Base-by-base conservation (phyloP, 2,329 filamentous ascomycete species). In the Apiospora saccharicola region DNA sequence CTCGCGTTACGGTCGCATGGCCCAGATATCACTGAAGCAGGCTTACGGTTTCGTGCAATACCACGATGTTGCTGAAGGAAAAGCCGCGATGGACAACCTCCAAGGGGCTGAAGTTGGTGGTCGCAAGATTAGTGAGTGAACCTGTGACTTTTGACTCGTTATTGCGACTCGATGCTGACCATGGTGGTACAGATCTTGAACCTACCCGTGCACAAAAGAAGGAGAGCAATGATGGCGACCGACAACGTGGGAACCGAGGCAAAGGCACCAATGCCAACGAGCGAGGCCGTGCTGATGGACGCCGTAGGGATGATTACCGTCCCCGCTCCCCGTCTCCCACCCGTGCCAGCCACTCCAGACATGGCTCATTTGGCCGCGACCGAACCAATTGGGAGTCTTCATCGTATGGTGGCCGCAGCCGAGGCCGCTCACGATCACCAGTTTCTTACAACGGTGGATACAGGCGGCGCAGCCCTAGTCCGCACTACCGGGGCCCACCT, bases 41-140 rank as follows among this genome's bases (percentile, higher is more conserved):
- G 95, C 95, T 1, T 98, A 98, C 82, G 96, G 96, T 1, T 99
- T 98, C 80, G 95, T 98, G 47, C 96, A 98, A 80, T 99, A 97
- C 76, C 88, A 98, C 75, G 92, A 94, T 43, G 85, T 91, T 4
- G 86, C 89, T 2, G 92, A 96, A 78, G 97, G 95, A 75, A 86
- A 89, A 72, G 86, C 87, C 67, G 96, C 96, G 5, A 88, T 98
- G 77, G 87, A 93, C 47, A 88, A 88, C 47, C 91, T 98, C 74
- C 94, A 98, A 82, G 94, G 94, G 13, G 89, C 90, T 53, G 90
- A 94, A 75, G 90, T 98, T 49, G 90, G 94, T 79, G 96, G 95
- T n/a, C 92, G 95, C 75, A 95, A 95, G 81, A 97, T 98, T 80
- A 95, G 96, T 98, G 86, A 90, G 95, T 86, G 16, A 72, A 34